Conservation (phyloP, 768 basidiomycete genomes). For the Termitomyces sp. region DNA sequence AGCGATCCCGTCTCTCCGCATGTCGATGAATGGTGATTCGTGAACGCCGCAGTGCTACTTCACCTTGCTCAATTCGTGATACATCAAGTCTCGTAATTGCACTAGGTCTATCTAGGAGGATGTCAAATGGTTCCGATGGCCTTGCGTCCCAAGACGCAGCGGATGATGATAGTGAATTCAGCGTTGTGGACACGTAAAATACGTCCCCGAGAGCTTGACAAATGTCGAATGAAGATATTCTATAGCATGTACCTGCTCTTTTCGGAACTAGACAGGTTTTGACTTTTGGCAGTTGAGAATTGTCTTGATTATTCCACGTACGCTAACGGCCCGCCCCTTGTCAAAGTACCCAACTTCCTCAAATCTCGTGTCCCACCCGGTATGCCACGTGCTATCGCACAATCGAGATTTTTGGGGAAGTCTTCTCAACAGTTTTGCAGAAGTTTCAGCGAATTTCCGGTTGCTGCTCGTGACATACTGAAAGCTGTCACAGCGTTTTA, state of each 20-base stretch:
- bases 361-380: slow-evolving; percentile 6
- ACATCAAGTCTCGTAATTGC: slow-evolving; percentile 4
- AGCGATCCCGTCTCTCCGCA: slow-evolving; percentile 27
- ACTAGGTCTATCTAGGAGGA: background rate
- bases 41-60: slow-evolving; percentile 23
- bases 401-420: background rate
- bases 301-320: background rate
- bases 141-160: slow-evolving; percentile 6
- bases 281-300: slow-evolving; percentile 4
- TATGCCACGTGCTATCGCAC: slow-evolving; percentile 8
- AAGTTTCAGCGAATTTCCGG: slow-evolving; percentile 11
- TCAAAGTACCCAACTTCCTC: background rate
- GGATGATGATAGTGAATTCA: slow-evolving; percentile 28
- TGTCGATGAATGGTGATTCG: slow-evolving; percentile 44
- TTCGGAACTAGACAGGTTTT: slow-evolving; percentile 3
- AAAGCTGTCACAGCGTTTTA: background rate
- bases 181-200: slow-evolving; percentile 32
- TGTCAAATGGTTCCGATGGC: background rate
- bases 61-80: slow-evolving; percentile 6
- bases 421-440: slow-evolving; percentile 5
- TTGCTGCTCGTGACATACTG: background rate
- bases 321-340: slow-evolving; percentile 5
- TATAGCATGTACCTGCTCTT: slow-evolving; percentile 4
- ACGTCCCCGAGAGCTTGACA: slow-evolving; percentile 44
- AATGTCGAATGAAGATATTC: slow-evolving; percentile 34